Percentiles rank a stretch among this genome's conserved stretches.
Conservation (phyloP, 129 eudicot species). For the Artemisia argyi region DNA sequence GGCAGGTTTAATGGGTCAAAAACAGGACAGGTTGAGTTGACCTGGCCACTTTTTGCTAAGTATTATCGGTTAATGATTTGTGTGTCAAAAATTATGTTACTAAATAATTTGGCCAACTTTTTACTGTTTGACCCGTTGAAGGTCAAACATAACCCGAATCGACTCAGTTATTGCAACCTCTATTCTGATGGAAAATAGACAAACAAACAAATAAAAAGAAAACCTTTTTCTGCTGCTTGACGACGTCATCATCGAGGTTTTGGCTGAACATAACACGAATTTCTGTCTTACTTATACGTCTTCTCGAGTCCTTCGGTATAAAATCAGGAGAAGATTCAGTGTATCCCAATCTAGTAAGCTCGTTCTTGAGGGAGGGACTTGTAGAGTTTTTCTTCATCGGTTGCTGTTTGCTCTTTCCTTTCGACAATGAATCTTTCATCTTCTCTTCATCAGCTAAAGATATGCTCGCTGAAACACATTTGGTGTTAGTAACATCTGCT, state of each 20-base stretch:
- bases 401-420: constrained; percentile 3
- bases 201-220: constrained; percentile 8
- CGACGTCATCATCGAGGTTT: constrained; percentile 47
- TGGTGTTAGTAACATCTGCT: too few species aligned
- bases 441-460: neutral
- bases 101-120: too few species aligned
- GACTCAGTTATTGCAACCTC: neutral
- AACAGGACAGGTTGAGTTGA: neutral
- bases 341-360: constrained; percentile 59
- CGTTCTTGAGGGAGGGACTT: constrained; percentile 44
- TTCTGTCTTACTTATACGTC: constrained; percentile 44
- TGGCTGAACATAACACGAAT: constrained; percentile 69
- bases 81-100: neutral
- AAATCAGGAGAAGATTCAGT: constrained; percentile 47
- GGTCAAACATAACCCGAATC: neutral
- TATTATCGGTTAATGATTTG: neutral
- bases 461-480: too few species aligned
- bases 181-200: neutral
- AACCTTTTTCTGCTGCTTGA: constrained; percentile 72
- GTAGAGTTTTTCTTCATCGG: constrained; percentile 26
- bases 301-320: constrained; percentile 52
- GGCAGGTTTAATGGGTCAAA: too few species aligned
- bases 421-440: constrained; percentile 22
- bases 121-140: neutral
- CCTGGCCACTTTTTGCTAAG: neutral